Conservation (phyloP, 495 filamentous ascomycete species). For the Hypoxylon lenormandii region DNA sequence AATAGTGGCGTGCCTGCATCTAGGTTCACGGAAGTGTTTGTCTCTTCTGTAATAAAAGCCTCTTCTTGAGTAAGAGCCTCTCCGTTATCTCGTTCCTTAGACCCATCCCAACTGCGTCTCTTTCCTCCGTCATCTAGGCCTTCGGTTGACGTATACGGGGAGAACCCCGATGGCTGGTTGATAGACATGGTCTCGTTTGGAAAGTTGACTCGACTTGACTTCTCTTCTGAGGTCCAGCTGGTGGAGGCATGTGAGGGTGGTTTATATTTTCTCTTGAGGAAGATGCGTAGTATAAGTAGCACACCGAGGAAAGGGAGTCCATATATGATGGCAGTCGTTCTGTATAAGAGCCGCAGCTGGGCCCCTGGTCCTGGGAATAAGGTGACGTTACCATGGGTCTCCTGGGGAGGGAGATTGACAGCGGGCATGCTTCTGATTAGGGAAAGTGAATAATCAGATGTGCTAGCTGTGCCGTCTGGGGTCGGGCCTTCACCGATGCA, state of each 20-base stretch:
- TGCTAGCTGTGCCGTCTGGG: slow-evolving; percentile 44
- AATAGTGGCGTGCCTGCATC: slow-evolving; percentile 40
- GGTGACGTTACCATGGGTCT: slow-evolving; percentile 51
- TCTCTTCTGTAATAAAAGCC: slow-evolving; percentile 30
- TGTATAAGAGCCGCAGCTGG: slow-evolving; percentile 42
- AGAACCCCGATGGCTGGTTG: slow-evolving; percentile 34
- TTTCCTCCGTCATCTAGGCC: slow-evolving; percentile 24
- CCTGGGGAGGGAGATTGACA: slow-evolving; percentile 53
- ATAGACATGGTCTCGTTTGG: slow-evolving; percentile 44
- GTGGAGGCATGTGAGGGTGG: slow-evolving; percentile 15
- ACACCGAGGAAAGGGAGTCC: slow-evolving; percentile 48
- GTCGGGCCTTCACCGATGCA: slow-evolving; percentile 46
- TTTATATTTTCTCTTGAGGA: slow-evolving; percentile 46
- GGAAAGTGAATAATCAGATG: slow-evolving; percentile 45
- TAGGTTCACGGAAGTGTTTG: slow-evolving; percentile 17
- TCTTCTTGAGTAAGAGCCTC: too few relatives aligned
- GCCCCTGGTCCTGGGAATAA: slow-evolving; percentile 45
- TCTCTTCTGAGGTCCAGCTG: slow-evolving; percentile 40
- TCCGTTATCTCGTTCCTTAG: slow-evolving; percentile 26
- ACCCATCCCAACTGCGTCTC: slow-evolving; percentile 21
- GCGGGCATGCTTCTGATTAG: slow-evolving; percentile 59
- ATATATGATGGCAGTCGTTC: slow-evolving; percentile 47
- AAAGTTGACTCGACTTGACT: slow-evolving; percentile 40
- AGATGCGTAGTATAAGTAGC: slow-evolving; percentile 35
- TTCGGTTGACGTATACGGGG: slow-evolving; percentile 15